Conservation (phyloP, 257 asterid genomes). For the Ligustrum vulgare region DNA sequence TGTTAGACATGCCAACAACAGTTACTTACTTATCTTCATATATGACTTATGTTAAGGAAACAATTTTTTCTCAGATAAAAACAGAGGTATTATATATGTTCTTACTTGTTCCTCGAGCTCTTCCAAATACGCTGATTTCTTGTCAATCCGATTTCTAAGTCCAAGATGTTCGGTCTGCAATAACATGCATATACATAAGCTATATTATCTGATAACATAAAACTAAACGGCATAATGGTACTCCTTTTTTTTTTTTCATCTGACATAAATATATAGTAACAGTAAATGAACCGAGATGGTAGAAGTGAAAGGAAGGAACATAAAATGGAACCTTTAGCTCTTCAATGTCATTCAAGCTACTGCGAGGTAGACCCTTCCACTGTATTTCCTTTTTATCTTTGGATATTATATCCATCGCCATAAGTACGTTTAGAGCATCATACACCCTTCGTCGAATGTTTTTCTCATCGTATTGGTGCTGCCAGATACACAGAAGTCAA, state of each 20-base stretch:
- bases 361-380: conserved; percentile 85
- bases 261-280: conserved; percentile 8
- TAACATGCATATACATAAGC: conserved; percentile 1
- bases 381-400: conserved; percentile 88
- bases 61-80: conserved; percentile 16
- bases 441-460: conserved; percentile 85
- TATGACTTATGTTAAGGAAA: background rate
- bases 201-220: conserved; percentile 16
- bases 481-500: conserved; percentile 28
- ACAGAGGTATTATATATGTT: conserved; percentile 1
- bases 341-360: conserved; percentile 70
- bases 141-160: conserved; percentile 65
- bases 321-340: conserved; percentile 57
- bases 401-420: conserved; percentile 92
- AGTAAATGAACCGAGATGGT: background rate
- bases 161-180: conserved; percentile 66
- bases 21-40: conserved; percentile 13
- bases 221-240: conserved; percentile 2
- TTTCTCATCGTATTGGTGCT: conserved; percentile 89
- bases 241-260: background rate
- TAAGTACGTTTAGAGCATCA: conserved; percentile 85
- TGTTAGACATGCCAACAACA: conserved; percentile 1
- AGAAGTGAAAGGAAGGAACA: background rate
- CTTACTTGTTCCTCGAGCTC: conserved; percentile 82
- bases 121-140: conserved; percentile 76